These are phyloP conservation scores for Aspergillus viridinutans DNA, from an alignment of 2,329 filamentous ascomycete genomes.

Conservation along the genomic window DNA sequence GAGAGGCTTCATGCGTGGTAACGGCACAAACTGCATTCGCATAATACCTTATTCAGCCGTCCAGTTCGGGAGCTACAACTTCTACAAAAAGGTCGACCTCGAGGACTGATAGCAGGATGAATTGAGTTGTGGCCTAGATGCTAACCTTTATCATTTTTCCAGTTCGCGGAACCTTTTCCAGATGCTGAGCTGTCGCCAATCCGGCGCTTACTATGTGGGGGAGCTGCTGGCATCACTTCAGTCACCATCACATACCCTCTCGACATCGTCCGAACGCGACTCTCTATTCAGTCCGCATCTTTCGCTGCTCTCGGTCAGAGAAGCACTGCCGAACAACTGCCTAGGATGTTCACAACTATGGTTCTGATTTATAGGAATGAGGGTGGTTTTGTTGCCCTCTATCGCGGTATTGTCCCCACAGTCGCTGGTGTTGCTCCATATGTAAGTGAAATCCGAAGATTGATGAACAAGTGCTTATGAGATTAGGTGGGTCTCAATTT, in stretches of 20 bases:
- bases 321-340: slow-evolving; percentile 59
- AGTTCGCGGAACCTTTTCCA: slow-evolving; percentile 73
- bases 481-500: slow-evolving; percentile 87
- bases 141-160: slow-evolving; percentile 5
- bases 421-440: slow-evolving; percentile 95
- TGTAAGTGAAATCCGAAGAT: slow-evolving; percentile 45
- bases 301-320: slow-evolving; percentile 69
- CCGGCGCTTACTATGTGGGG: slow-evolving; percentile 81
- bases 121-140: slow-evolving; percentile 8
- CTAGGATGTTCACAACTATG: slow-evolving; percentile 90
- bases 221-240: slow-evolving; percentile 88
- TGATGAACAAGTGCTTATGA: neutral
- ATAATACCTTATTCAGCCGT: slow-evolving; percentile 98
- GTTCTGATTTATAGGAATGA: slow-evolving; percentile 82
- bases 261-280: slow-evolving; percentile 90
- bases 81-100: slow-evolving; percentile 79
- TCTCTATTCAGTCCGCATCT: slow-evolving; percentile 96
- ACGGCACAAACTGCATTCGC: slow-evolving; percentile 96
- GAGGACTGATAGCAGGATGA: neutral
- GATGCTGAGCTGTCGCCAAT: slow-evolving; percentile 70
- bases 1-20: slow-evolving; percentile 95
- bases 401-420: slow-evolving; percentile 89
- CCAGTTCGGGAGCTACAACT: slow-evolving; percentile 96
- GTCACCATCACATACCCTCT: slow-evolving; percentile 94
- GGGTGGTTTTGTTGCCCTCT: slow-evolving; percentile 79